These are phyloP conservation scores for Pseudopyrenochaeta lycopersici DNA, from an alignment of 2,329 filamentous ascomycete genomes.

Conservation along the genomic window DNA sequence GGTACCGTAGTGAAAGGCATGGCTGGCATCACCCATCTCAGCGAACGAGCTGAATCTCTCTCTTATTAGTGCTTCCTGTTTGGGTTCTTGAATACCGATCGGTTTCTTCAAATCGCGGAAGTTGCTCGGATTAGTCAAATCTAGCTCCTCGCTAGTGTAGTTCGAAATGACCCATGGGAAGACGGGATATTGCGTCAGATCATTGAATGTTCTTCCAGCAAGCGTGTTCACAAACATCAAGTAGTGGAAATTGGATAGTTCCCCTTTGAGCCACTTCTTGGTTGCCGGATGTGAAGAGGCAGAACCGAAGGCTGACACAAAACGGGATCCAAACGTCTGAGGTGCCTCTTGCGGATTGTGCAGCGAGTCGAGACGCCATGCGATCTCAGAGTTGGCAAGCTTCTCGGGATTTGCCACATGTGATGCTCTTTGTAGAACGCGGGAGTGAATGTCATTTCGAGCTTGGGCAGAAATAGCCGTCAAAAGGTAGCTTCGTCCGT, in stretches of 20 bases:
- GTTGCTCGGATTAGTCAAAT: conserved; percentile 81
- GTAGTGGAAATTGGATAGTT: conserved; percentile 98
- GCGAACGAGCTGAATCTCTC: conserved; percentile 87
- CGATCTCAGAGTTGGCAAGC: conserved; percentile 81
- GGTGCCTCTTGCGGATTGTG: conserved; percentile 71
- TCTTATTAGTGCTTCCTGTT: conserved; percentile 79
- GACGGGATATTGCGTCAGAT: conserved; percentile 96
- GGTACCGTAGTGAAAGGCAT: conserved; percentile 95
- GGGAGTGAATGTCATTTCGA: conserved; percentile 82
- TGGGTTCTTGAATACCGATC: conserved; percentile 88
- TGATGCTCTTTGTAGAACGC: conserved; percentile 80
- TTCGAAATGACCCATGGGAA: conserved; percentile 98
- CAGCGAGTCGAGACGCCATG: conserved; percentile 89
- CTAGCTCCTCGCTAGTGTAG: conserved; percentile 92
- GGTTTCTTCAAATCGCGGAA: conserved; percentile 94
- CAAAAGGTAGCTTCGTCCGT: conserved; percentile 92
- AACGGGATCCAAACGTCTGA: conserved; percentile 81
- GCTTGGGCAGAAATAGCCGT: conserved; percentile 78
- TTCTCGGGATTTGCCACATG: conserved; percentile 76
- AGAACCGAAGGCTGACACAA: conserved; percentile 90
- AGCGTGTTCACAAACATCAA: conserved; percentile 98
- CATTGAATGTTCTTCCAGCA: conserved; percentile 96
- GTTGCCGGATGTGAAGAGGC: conserved; percentile 84
- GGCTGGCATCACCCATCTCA: conserved; percentile 82
- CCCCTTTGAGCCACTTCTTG: conserved; percentile 88